Base-by-base conservation (phyloP, 345 rosid genomes). In the Eucalyptus virginea region DNA sequence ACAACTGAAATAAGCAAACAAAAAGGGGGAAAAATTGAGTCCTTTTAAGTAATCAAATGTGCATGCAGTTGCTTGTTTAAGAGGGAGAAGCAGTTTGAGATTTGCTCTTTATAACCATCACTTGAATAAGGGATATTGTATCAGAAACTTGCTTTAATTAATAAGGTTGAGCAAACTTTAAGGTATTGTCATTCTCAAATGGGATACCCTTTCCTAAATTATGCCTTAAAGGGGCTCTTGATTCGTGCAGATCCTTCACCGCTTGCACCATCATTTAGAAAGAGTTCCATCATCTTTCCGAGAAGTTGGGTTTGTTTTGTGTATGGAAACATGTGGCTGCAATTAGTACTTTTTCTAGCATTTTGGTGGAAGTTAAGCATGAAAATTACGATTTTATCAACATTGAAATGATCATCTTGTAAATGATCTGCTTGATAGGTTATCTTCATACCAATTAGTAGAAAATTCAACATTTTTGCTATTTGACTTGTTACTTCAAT, bases 81-180 rank as follows among this genome's bases (percentile, higher is more conserved):
- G 89, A 94, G 87, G 49, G 85, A 81, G 69, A 81, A 89, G 88
- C 83, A 86, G 90, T 87, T 52, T 85, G 83, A 89, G 90, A 88
- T 92, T 92, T 88, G 90, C 91, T 47, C 58, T 34, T 91, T 92
- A 92, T 90, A 94, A 90, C 91, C 94, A 92, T 72, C 62, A 24
- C 13, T 56, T 56, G 62, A 56, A 56, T 9, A 8, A 56, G 30
- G 62, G 62, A 5, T 56, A 56, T 56, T 56, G 13, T 56, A 24
- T 56, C 62, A 24, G 62, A 56, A 56, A 56, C 30, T 10, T n/a
- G n/a, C n/a, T 56, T 24, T 2, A 56, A 56, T 5, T 24, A 24
- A 56, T 8, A 56, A 56, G 6, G 62, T 24, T 91, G 26, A 52
- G 26, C 58, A 52, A 52, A 52, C 14, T 3, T 77, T 40, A 37